Evolutionary conservation across 2,329 filamentous ascomycete species (phyloP), one percentile per base, ranked within the genome.

Genomic region (Aspergillus fischeri): DNA sequence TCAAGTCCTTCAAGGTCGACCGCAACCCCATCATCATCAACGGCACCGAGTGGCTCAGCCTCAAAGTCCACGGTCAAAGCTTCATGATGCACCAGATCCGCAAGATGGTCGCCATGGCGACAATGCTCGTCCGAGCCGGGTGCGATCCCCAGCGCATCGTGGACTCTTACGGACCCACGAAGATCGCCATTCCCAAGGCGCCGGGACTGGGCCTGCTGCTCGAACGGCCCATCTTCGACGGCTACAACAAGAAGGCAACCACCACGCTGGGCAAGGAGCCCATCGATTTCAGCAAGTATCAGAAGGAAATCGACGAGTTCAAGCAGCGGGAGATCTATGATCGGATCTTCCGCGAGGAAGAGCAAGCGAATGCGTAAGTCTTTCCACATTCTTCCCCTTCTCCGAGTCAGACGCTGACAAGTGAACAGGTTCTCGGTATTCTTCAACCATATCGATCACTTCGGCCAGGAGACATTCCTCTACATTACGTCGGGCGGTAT

Each of bases 41-140:
- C 73, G 87, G 93, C 70, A 97, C 92, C 1, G 90, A 99, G 78
- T 99, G 94, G 94, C 81, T 99, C 4, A 94, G 89, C 47, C 81
- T 97, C 64, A 96, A 96, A 73, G 92, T 99, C 25, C 94, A 99
- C 75, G 94, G 94, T 0, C 94, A 99, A 76, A 93, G 89, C 70
- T 99, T 99, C 82, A 99, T 99, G 94, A 99, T 99, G 94, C 94
- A 99, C 75, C 94, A 99, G 78, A 99, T 99, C 75, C 88, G 94
- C 69, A 99, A 97, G 77, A 97, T 99, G 94, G 91, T 99, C 17
- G 91, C 90, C 56, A 92, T 99, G 88, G 91, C 86, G 8, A 86
- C 91, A 35, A 81, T 99, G 59, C 80, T 93, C 5, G 88, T 95
- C 6, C 87, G 94, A 41, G 95, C 90, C 72, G 94, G 91, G 52